Conservation (phyloP, 129 eudicot genomes). For the Rutidosis leptorrhynchoides region DNA sequence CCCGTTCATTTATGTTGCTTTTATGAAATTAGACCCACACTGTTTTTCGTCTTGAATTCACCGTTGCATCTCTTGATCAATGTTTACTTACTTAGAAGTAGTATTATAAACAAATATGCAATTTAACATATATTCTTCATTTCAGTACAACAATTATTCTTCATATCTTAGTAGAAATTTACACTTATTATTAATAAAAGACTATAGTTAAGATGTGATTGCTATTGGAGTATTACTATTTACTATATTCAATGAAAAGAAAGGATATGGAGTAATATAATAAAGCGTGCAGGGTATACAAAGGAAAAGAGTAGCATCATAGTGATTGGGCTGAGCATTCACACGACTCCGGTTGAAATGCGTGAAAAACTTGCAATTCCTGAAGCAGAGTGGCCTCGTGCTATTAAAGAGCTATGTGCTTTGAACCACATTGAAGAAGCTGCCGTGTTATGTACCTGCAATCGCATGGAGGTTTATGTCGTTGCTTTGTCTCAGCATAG, state of each 20-base stretch:
- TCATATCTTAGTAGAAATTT: background rate
- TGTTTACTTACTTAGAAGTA: background rate
- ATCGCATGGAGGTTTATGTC: slow-evolving; percentile 90
- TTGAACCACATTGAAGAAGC: slow-evolving; percentile 93
- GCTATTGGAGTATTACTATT: background rate
- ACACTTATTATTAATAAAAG: background rate
- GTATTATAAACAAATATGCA: background rate
- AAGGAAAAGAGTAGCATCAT: slow-evolving; percentile 97
- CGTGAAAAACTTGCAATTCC: slow-evolving; percentile 97
- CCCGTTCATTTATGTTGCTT: background rate
- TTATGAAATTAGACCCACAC: no score
- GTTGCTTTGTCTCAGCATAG: slow-evolving; percentile 90
- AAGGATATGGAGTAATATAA: background rate
- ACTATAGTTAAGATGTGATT: background rate
- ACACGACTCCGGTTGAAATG: slow-evolving; percentile 83
- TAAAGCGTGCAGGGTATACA: slow-evolving; percentile 63
- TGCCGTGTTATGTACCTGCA: slow-evolving; percentile 89
- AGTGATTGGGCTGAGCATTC: slow-evolving; percentile 89
- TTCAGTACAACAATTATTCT: background rate
- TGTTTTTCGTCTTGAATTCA: background rate
- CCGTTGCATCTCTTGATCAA: background rate
- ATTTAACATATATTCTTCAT: background rate
- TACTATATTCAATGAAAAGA: no score
- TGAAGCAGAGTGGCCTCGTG: slow-evolving; percentile 98
- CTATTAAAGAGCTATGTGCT: slow-evolving; percentile 79